Base-by-base conservation (phyloP, 352 stramenopile genomes). In the Phytopythium sindhum region DNA sequence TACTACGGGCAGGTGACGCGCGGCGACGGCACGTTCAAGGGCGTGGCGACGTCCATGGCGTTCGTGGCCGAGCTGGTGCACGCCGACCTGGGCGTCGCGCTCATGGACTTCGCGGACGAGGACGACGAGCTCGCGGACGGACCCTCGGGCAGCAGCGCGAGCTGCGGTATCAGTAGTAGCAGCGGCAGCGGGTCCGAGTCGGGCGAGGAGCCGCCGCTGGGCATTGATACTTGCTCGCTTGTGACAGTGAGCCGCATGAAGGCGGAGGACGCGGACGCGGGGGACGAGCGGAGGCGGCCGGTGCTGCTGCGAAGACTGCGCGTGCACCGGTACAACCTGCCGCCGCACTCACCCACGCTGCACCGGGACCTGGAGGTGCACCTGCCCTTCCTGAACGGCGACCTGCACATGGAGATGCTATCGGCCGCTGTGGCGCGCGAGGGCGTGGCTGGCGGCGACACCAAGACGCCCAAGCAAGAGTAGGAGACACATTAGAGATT, bases 261-360 rank as follows among this genome's bases (percentile, higher is more conserved):
- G n/a, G 63, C 70, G 24, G 39, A 56, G 17, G 72, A 55, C 12
- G 65, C 67, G 14, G 65, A 48, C 3, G 21, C 17, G 9, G 47
- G 71, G 50, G 61, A 55, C 9, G 56, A 17, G 19, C 4, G 33
- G 29, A 31, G 21, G 19, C 51, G 15, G 33, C 51, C 69, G 35
- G 70, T 85, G 24, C 61, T 85, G 31, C 42, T 85, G 63, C 71
- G 74, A 0, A 64, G 73, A 24, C 63, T 86, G 26, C 66, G 72
- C 10, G 75, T 73, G 61, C 61, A 76, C 57, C 77, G 77, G 23
- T 86, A 84, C 64, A 86, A 81, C 35, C 54, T 86, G 54, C 70
- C 66, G 29, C 67, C 77, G 7, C 77, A 73, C 54, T 84, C 75
- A 19, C 59, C 74, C 1, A 48, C 76, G 57, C 53, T 86, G 26